Evolutionary conservation across 345 rosid species (phyloP).

Genomic region (Brassica cretica): DNA sequence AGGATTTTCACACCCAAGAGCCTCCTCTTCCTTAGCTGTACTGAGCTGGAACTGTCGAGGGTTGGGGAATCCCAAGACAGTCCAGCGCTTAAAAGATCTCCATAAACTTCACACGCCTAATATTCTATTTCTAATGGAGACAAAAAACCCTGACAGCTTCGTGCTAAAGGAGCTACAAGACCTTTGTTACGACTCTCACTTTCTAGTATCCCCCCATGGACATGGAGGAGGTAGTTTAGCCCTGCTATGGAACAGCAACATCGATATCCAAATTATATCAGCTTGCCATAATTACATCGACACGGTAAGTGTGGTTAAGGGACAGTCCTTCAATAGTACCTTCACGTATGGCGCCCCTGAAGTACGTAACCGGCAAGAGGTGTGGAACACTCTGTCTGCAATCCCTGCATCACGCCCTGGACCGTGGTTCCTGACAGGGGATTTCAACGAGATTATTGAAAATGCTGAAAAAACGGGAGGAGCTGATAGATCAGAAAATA

Average conservation of each 20-base stretch:
- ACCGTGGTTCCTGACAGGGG: neutral
- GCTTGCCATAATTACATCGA: too few relatives aligned
- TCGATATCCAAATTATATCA: too few relatives aligned
- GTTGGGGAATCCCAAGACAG: neutral
- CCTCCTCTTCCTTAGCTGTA: neutral
- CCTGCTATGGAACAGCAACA: neutral
- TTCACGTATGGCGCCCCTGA: too few relatives aligned
- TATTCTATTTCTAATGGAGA: neutral
- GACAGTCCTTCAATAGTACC: too few relatives aligned
- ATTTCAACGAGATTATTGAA: neutral
- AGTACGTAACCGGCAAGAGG: too few relatives aligned
- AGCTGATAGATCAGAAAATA: neutral
- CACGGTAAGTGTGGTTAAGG: too few relatives aligned
- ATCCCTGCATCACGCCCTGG: too few relatives aligned
- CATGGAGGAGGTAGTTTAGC: neutral
- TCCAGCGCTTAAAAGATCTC: too few relatives aligned
- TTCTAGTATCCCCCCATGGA: neutral
- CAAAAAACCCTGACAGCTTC: neutral
- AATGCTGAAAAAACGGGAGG: neutral
- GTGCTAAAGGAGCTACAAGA: neutral
- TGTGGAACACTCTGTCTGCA: too few relatives aligned
- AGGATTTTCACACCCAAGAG: neutral
- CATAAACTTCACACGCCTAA: neutral
- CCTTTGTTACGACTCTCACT: neutral
- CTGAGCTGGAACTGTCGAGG: neutral